Evolutionary conservation across 306 rosid species (phyloP).

Genomic region (peach (Prunus persica)): Prunus_persica_NCBIv2 NC_034012.1:7725001-7725500

Average conservation of each 20-base stretch:
- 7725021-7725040: neutral
- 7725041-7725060: neutral
- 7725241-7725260: neutral
- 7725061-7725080: neutral
- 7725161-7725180: neutral
- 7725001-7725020: neutral
- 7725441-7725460: neutral
- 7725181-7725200: neutral
- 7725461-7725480: neutral
- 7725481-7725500: neutral
- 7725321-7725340: too few relatives aligned
- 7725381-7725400: neutral
- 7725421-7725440: neutral
- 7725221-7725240: neutral
- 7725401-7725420: neutral
- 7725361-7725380: neutral
- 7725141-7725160: neutral
- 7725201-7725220: neutral
- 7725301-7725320: neutral
- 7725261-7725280: neutral
- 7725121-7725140: neutral
- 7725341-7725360: too few relatives aligned
- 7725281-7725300: neutral
- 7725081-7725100: slow-evolving; percentile 1
- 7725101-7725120: neutral